Conservation (phyloP, 495 filamentous ascomycete species). For the Durotheca rogersii region DNA sequence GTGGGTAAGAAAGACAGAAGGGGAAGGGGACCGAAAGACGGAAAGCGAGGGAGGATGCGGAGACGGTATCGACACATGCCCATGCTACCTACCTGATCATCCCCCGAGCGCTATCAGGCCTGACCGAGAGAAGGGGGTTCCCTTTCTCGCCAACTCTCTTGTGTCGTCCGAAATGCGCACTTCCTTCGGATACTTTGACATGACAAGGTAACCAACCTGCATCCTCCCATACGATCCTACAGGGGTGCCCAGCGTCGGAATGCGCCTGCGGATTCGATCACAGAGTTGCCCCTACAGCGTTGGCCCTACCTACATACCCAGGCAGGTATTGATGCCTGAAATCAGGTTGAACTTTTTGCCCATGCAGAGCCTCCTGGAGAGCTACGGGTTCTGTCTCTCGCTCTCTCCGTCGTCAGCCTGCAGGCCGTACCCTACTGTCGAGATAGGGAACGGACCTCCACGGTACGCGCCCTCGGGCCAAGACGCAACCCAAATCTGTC, state of each 20-base stretch:
- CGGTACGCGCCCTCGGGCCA: neutral
- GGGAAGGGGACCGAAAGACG: too few species aligned
- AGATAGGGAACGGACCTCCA: neutral
- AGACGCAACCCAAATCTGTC: constrained; percentile 3
- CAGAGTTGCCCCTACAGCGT: constrained; percentile 1
- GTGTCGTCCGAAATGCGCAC: neutral
- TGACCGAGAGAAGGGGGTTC: neutral
- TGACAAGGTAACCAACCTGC: constrained; percentile 5
- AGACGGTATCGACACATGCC: constrained; percentile 4
- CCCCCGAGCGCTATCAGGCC: neutral
- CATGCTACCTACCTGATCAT: neutral
- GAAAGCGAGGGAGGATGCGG: constrained; percentile 10
- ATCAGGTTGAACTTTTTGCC: constrained; percentile 20
- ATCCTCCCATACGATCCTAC: constrained; percentile 22
- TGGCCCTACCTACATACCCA: too few species aligned
- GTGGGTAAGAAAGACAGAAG: too few species aligned
- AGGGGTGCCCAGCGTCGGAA: constrained; percentile 2
- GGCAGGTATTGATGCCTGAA: constrained; percentile 23
- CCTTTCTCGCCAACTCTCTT: constrained; percentile 4
- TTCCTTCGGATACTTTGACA: neutral
- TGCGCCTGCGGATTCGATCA: neutral
- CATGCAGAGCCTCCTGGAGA: constrained; percentile 20
- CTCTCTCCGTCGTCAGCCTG: constrained; percentile 3
- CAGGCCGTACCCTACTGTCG: constrained; percentile 17
- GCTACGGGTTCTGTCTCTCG: too few species aligned